Evolutionary conservation across 169 alveolate genomes (phyloP).

Genomic region (Babesia caballi): DNA sequence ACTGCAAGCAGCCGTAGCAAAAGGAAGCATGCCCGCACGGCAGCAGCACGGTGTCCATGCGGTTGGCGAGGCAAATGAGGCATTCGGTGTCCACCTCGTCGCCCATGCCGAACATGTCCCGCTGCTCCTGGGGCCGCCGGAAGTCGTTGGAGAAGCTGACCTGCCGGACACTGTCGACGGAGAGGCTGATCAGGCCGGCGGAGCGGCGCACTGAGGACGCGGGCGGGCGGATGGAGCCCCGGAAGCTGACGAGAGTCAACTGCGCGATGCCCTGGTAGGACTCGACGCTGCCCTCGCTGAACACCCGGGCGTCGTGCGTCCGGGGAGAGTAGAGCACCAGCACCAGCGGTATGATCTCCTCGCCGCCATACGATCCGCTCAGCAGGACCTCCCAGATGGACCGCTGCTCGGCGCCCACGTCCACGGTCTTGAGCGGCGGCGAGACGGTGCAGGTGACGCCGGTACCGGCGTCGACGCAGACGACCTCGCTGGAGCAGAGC

Average conservation of each 20-base stretch:
- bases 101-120: slow-evolving; percentile 69
- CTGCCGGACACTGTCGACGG: slow-evolving; percentile 21
- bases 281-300: slow-evolving; percentile 58
- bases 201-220: neutral
- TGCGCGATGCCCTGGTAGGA: slow-evolving; percentile 63
- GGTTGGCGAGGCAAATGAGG: slow-evolving; percentile 69
- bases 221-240: neutral
- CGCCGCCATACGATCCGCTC: neutral
- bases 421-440: slow-evolving; percentile 39
- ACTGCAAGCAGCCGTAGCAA: slow-evolving; percentile 69
- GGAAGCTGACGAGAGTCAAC: slow-evolving; percentile 38
- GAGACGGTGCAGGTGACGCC: slow-evolving; percentile 23
- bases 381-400: slow-evolving; percentile 46
- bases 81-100: slow-evolving; percentile 70
- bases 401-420: slow-evolving; percentile 5
- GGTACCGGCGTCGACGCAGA: slow-evolving; percentile 46
- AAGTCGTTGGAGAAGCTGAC: slow-evolving; percentile 44
- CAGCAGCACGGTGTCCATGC: slow-evolving; percentile 73
- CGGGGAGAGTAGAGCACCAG: slow-evolving; percentile 60
- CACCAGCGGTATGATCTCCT: slow-evolving; percentile 50
- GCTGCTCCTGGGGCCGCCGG: slow-evolving; percentile 52
- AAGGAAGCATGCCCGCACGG: slow-evolving; percentile 78
- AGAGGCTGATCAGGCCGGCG: neutral
- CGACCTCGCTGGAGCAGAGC: slow-evolving; percentile 45
- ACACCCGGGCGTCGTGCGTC: slow-evolving; percentile 50